These are phyloP conservation scores for Didymosphaeria variabile DNA, from an alignment of 2,329 filamentous ascomycete species.

Conservation along the genomic window DNA sequence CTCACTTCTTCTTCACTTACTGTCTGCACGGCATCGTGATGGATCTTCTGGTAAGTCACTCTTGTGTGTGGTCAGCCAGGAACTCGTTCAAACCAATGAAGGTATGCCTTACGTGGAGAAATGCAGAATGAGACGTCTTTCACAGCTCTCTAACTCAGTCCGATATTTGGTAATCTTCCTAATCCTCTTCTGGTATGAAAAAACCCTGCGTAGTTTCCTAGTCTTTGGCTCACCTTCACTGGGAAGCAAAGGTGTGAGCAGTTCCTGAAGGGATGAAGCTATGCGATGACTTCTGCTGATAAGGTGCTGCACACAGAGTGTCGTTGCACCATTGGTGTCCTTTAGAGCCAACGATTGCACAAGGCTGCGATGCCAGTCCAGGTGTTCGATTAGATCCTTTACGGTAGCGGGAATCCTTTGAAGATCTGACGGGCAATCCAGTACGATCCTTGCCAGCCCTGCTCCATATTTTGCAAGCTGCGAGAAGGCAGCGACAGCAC, in stretches of 20 bases:
- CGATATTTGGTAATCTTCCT: not conserved
- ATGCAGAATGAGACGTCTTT: not conserved
- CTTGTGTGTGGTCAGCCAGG: not conserved
- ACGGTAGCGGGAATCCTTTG: not conserved
- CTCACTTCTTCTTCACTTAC: constrained; percentile 1
- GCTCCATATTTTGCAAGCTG: constrained; percentile 7
- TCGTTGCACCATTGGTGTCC: not conserved
- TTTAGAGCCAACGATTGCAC: not conserved
- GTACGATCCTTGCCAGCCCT: not conserved
- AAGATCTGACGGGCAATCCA: not conserved
- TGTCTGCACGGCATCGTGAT: not conserved
- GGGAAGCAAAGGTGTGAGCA: not conserved
- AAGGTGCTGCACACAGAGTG: constrained; percentile 1
- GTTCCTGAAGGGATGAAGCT: not conserved
- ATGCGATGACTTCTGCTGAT: constrained; percentile 1
- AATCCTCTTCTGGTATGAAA: not conserved
- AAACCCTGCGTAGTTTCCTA: not conserved
- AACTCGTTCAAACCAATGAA: not conserved
- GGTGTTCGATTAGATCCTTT: not conserved
- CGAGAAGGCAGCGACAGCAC: not conserved
- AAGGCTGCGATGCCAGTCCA: not conserved
- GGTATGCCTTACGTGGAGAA: not conserved
- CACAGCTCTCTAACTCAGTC: constrained; percentile 5
- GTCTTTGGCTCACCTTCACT: not conserved
- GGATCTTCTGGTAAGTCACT: not conserved